A percentile compares a stretch with the other conserved stretches of the same genome.
phyloP scores from a whole-genome alignment of 2,329 filamentous ascomycete species.

The Ophiocordyceps sinensis region DNA sequence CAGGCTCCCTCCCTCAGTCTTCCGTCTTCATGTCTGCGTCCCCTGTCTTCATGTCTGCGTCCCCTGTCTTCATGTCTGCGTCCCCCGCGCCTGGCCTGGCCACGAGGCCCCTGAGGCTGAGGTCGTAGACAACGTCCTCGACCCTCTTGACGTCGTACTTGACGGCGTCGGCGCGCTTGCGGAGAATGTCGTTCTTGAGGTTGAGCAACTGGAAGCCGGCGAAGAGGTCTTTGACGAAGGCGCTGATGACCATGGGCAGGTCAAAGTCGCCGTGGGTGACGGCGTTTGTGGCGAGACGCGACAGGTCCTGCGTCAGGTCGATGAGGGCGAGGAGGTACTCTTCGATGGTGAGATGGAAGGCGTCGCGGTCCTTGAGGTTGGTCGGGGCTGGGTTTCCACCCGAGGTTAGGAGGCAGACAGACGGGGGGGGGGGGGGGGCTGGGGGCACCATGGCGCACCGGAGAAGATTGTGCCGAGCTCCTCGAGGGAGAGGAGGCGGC shows the following conservation, averaged over 20 bases:
- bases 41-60: no score
- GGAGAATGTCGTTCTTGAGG: slow-evolving; percentile 84
- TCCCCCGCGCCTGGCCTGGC: slow-evolving; percentile 28
- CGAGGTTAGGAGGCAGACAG: neutral
- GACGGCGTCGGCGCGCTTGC: slow-evolving; percentile 79
- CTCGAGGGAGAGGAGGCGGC: slow-evolving; percentile 70
- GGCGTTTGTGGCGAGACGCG: slow-evolving; percentile 82
- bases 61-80: slow-evolving; percentile 22
- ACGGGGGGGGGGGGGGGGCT: no score
- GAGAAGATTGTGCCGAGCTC: slow-evolving; percentile 68
- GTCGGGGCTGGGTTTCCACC: slow-evolving; percentile 51
- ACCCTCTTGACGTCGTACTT: slow-evolving; percentile 98
- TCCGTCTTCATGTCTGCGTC: no score
- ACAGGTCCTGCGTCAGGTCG: slow-evolving; percentile 76
- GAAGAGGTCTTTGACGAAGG: slow-evolving; percentile 89
- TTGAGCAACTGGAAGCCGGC: slow-evolving; percentile 96
- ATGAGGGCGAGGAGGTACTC: slow-evolving; percentile 89
- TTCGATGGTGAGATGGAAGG: slow-evolving; percentile 92
- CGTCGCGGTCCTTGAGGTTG: slow-evolving; percentile 77
- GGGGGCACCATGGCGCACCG: slow-evolving; percentile 31
- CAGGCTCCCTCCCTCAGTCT: no score
- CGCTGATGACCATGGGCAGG: slow-evolving; percentile 73
- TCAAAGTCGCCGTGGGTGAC: slow-evolving; percentile 78
- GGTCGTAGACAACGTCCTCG: slow-evolving; percentile 93
- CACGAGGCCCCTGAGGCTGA: slow-evolving; percentile 73